phyloP scores from a whole-genome alignment of 2,329 filamentous ascomycete genomes.

The Xylariaceae sp. region DNA sequence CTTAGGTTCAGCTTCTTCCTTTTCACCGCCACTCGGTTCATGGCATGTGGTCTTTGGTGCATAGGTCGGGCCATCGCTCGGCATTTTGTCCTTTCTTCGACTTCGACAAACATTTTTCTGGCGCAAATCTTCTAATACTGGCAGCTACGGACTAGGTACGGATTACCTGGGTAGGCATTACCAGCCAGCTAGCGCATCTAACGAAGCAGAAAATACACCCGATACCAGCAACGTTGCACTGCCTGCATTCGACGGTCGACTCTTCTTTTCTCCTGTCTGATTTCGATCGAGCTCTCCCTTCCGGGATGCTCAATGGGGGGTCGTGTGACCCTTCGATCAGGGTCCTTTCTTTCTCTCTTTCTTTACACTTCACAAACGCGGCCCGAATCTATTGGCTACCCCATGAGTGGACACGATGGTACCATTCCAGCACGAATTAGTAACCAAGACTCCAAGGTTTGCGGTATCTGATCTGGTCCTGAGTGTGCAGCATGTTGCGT shows the following conservation, averaged over 20 bases:
- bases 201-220: background rate
- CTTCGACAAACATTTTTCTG: background rate
- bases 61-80: background rate
- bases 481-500: background rate
- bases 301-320: conserved; percentile 20
- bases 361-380: conserved; percentile 4
- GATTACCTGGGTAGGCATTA: background rate
- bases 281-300: conserved; percentile 23
- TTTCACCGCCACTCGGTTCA: conserved; percentile 18
- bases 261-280: conserved; percentile 19
- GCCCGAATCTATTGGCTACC: conserved; percentile 21
- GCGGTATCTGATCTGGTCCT: background rate
- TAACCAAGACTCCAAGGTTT: background rate
- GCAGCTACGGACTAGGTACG: background rate
- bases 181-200: background rate
- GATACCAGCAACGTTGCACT: conserved; percentile 16
- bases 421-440: background rate
- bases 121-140: background rate
- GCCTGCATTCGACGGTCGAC: conserved; percentile 9
- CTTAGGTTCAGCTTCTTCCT: conserved; percentile 14
- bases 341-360: conserved; percentile 2
- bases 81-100: background rate
- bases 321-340: conserved; percentile 28
- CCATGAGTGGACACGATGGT: background rate
- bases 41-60: conserved; percentile 2